Evolutionary conservation across 2,329 filamentous ascomycete species (phyloP), one percentile per base, ranked within the genome.

Genomic region (Phoma sp.): DNA sequence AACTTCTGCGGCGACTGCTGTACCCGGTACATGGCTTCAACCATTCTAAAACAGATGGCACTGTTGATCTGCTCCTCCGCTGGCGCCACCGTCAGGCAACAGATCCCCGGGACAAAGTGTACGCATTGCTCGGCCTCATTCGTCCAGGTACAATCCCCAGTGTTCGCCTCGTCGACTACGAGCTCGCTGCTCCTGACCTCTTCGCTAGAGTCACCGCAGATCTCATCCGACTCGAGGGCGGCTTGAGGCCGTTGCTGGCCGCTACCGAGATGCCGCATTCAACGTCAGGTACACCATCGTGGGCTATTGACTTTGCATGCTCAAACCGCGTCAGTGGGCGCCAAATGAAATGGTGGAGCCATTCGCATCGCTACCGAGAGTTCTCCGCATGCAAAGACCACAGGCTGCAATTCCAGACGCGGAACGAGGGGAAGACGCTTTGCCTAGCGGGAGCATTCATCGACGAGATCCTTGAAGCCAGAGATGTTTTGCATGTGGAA

Each of bases 31-130:
- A 49, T n/a, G 59, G 59, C 1, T 57, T 66, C 25, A 32, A 45
- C 3, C 53, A 57, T 25, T 52, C 53, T 2, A 34, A 21, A 6
- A 47, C 26, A 10, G 57, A 64, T 2, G 47, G 23, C 1, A 42
- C 62, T 1, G 42, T 64, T 0, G 39, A 61, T 32, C 11, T 60
- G n/a, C 53, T 64, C 4, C 62, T 66, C 57, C 56, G 59, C 7
- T 64, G 60, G 62, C 50, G 62, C 2, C 55, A 61, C 29, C 42
- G 62, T 7, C 21, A 61, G n/a, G 60, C 60, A 7, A 65, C 60
- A 1, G 60, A 69, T 43, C 48, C 63, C 7, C 57, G 60, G 20
- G 66, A 69, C 38, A 69, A 68, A 26, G 53, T 69, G 1, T 68
- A 66, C 25, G 65, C 59, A 4, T 38, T 69, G 11, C 36, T 67